Evolutionary conservation across 805 yeast genomes (phyloP), one percentile per base, ranked within the genome.

Genomic region (Starmera pachycereana): DNA sequence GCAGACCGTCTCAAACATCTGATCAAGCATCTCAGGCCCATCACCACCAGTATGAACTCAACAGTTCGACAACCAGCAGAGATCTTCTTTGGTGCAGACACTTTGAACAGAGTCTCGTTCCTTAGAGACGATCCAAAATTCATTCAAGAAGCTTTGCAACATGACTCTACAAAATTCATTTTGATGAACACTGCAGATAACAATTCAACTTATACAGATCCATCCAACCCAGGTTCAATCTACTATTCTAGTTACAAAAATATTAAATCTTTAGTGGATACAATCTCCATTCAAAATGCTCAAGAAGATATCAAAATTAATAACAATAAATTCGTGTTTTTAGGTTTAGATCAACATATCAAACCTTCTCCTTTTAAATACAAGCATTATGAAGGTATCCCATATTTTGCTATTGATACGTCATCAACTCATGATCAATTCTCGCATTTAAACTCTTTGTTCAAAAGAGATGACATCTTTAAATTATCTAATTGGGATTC

Each of bases 361-460:
- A 39, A 41, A 61, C 47, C 52, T 27, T 69, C 64, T 22, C 61
- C 57, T 40, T 54, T 71, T 37, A 63, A 56, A 35, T 65, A 67
- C 51, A 69, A 68, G 44, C 66, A 16, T 8, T 75, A 78, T 54
- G 63, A 62, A 36, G 89, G 90, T 8, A 62, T 69, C 4, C 84
- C 90, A 1, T 71, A 71, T 45, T 81, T 69, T 57, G 85, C 78
- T 0, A 66, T 82, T 29, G 87, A 81, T 52, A 58, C 78, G 1
- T 34, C 44, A 12, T n/a, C 12, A 2, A n/a, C 44, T 8, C 27
- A 19, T 12, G 12, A 35, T 2, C 12, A 30, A 6, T 35, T 42
- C 8, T 32, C 35, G 12, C 8, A 33, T 4, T 12, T 29, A 3
- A 35, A 31, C 6, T 33, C 29, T 14, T 14, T 25, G 7, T 13